Base-by-base conservation (phyloP, 1,284 basidiomycete genomes). In the Ceratobasidium papillatum region DNA sequence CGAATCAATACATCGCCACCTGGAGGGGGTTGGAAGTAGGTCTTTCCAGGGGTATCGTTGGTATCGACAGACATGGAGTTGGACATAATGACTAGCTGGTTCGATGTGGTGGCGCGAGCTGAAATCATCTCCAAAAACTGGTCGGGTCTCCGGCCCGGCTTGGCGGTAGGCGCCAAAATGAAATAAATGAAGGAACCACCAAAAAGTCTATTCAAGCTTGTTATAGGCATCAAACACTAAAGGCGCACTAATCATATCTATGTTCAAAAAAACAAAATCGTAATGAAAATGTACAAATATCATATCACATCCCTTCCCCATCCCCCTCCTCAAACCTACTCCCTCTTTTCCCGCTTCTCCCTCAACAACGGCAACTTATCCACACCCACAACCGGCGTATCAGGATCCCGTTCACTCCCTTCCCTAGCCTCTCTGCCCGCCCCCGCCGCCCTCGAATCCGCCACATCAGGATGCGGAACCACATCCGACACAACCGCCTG, bases 271-370 rank as follows among this genome's bases (percentile, higher is more conserved):
- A 34, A 49, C 12, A 5, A 41, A 19, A 58, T 22, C 38, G 11
- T 59, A 51, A 64, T 51, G 25, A 71, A 71, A 72, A 62, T 62
- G 58, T 72, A 72, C 69, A 72, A 36, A 45, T 71, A 71, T 58
- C 14, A 45, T 71, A 71, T 25, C 34, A 19, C 27, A 38, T n/a
- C n/a, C 7, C 3, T n/a, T 43, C 14, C 34, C 17, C 34, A 36
- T 3, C 3, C 34, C 27, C 25, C 56, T 22, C n/a, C 58, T 47
- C 45, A 19, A n/a, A 47, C 8, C 45, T 47, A 47, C n/a, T 52
- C 58, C 45, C 36, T 19, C 25, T 64, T 49, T 25, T 47, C 62
- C 19, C 62, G 32, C 62, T 45, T 61, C 58, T 72, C 64, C 19
- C 19, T 25, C 30, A 72, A 41, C 69, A 72, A 52, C 32, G 69